Evolutionary conservation across 257 asterid species (phyloP).

Genomic region (Rhazya stricta): DNA sequence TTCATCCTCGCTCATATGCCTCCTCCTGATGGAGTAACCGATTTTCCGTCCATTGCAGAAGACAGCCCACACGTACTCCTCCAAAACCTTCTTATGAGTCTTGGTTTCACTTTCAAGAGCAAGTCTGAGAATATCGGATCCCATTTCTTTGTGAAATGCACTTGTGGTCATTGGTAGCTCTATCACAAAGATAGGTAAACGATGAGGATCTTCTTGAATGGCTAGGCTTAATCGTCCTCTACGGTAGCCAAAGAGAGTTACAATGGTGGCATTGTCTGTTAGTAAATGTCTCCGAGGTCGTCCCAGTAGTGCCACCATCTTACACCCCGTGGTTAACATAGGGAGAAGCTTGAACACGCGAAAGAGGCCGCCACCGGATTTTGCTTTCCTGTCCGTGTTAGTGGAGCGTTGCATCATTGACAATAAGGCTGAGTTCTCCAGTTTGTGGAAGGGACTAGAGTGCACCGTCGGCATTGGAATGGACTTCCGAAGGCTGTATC

Average conservation of each 20-base stretch:
- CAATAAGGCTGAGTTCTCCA: conserved; percentile 51
- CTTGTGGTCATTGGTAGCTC: conserved; percentile 73
- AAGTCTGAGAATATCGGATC: conserved; percentile 59
- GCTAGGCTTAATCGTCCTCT: conserved; percentile 63
- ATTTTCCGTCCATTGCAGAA: conserved; percentile 73
- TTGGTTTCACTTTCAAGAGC: conserved; percentile 75
- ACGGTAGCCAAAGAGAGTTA: conserved; percentile 75
- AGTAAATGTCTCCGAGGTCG: conserved; percentile 60
- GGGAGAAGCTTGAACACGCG: conserved; percentile 89
- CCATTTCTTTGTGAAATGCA: conserved; percentile 74
- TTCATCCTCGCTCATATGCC: conserved; percentile 69
- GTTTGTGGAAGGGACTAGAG: conserved; percentile 43
- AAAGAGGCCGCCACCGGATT: conserved; percentile 55
- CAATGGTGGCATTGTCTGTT: conserved; percentile 66
- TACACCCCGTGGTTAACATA: conserved; percentile 87
- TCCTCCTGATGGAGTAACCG: conserved; percentile 72
- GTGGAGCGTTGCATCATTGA: conserved; percentile 46
- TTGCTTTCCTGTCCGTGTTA: conserved; percentile 33
- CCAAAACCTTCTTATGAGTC: conserved; percentile 59
- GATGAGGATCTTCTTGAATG: conserved; percentile 85
- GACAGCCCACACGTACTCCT: conserved; percentile 90
- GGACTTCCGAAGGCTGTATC: not conserved
- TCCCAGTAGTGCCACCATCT: conserved; percentile 71
- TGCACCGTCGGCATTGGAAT: conserved; percentile 39
- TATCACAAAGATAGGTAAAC: conserved; percentile 66